Evolutionary conservation across 225 moss, liverwort and hornwort genomes (phyloP), one percentile per base, ranked within the genome.

Genomic region (Pseudoscleropodium purum): DNA sequence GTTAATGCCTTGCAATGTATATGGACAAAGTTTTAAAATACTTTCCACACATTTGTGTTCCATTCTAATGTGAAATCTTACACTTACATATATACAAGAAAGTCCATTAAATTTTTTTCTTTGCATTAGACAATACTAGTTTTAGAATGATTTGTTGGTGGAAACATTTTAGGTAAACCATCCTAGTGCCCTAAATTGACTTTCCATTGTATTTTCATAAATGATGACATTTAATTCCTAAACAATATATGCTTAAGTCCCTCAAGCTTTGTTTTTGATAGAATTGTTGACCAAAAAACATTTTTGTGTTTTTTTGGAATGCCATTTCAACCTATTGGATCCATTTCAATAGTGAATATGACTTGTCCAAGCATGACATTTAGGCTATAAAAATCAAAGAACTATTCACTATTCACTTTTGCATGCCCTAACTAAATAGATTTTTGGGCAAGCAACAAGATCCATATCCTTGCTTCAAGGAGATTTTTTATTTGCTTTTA

Each of bases 321-420:
- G n/a, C 2, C 3, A 1, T 69, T n/a, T n/a, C n/a, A n/a, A 69
- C 7, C 24, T n/a, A 13, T 13, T 36, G 2, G 11, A 24, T 2
- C 4, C 2, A n/a, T n/a, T n/a, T 13, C 7, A n/a, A 4, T 13
- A 24, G 1, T 7, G 0, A 69, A 7, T n/a, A 13, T 37, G 7
- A n/a, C 7, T 68, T 21, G 12, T 57, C 7, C 11, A 37, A 67
- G 6, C 7, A 20, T 3, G 5, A 1, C 20, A 67, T 37, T 67
- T 20, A 67, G 13, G 68, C 7, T 17, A 4, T 6, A 60, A n/a
- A n/a, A 68, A n/a, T 69, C n/a, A 12, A 69, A n/a, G 23, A 13
- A 23, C 69, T 69, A 36, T 5, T 20, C 2, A 2, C 2, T 67
- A 6, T 23, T n/a, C 7, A n/a, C 5, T 20, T 21, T 23, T 4